Evolutionary conservation across 495 filamentous ascomycete genomes (phyloP).

Genomic region (Tuber brumale): DNA sequence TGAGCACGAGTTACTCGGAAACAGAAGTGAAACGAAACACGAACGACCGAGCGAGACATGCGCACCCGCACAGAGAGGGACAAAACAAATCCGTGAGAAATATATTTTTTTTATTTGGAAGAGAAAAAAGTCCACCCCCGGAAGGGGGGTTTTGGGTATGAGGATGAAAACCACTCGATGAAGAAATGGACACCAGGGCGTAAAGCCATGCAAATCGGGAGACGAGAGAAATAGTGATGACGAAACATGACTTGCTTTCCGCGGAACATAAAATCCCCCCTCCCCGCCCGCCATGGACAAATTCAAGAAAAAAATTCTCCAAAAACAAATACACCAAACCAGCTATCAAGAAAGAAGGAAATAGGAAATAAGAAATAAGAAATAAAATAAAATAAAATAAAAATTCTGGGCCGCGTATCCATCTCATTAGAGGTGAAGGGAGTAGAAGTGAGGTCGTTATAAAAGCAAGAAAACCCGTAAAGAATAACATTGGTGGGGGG

Average conservation of each 20-base stretch:
- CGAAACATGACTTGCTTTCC: neutral
- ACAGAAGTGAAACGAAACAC: neutral
- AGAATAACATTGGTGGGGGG: neutral
- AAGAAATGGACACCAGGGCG: neutral
- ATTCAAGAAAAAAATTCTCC: constrained; percentile 21
- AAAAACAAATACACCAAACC: constrained; percentile 13
- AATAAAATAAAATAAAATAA: too few relatives aligned
- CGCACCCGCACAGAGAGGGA: neutral
- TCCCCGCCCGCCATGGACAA: neutral
- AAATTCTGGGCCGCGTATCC: constrained; percentile 42
- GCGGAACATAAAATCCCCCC: neutral
- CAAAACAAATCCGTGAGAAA: neutral
- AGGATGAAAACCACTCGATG: neutral
- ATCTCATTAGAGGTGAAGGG: constrained; percentile 45
- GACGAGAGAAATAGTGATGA: neutral
- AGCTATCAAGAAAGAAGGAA: neutral
- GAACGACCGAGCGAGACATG: neutral
- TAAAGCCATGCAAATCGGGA: neutral
- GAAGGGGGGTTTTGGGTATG: neutral
- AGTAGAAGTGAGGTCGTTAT: constrained; percentile 38
- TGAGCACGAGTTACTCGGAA: neutral
- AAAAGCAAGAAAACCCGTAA: constrained; percentile 29
- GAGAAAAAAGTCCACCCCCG: neutral
- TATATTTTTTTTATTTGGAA: neutral
- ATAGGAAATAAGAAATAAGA: constrained; percentile 19